These are phyloP conservation scores for Salvia splendens DNA, from an alignment of 257 asterid species.

Conservation along the genomic window DNA sequence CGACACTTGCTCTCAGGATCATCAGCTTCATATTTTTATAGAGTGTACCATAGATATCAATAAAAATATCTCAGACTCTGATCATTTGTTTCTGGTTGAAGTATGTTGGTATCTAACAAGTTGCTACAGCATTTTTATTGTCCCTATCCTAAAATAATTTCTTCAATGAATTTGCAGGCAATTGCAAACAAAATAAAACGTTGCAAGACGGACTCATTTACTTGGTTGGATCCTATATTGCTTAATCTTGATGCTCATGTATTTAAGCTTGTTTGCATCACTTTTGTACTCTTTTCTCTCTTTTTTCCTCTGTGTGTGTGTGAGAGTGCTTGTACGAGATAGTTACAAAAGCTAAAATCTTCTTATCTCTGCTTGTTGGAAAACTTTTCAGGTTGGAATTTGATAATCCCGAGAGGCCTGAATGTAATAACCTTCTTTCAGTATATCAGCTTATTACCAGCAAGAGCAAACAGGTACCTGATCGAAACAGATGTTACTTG, in stretches of 20 bases:
- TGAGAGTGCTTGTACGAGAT: not conserved
- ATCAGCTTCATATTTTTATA: not conserved
- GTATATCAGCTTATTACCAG: conserved; percentile 82
- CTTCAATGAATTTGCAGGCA: conserved; percentile 53
- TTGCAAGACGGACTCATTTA: conserved; percentile 92
- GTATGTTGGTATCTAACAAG: conserved; percentile 13
- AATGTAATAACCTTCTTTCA: conserved; percentile 89
- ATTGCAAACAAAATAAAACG: conserved; percentile 84
- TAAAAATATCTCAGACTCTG: conserved; percentile 12
- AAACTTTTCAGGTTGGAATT: conserved; percentile 73
- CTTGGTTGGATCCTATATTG: conserved; percentile 56
- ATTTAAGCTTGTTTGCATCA: conserved; percentile 17
- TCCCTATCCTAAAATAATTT: conserved; percentile 25
- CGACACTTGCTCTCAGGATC: not conserved
- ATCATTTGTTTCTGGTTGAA: not conserved
- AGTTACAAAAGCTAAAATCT: conserved; percentile 18
- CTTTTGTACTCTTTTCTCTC: not conserved
- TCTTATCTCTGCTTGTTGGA: conserved; percentile 24
- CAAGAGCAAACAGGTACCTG: conserved; percentile 82
- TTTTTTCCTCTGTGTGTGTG: not conserved
- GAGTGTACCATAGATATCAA: conserved; percentile 22
- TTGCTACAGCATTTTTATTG: not conserved
- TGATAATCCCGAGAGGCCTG: conserved; percentile 92
- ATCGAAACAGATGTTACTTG: not conserved
- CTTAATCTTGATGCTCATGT: conserved; percentile 16